Evolutionary conservation across 73 alveolate genomes (phyloP).

Genomic region (Paramecium caudatum): DNA sequence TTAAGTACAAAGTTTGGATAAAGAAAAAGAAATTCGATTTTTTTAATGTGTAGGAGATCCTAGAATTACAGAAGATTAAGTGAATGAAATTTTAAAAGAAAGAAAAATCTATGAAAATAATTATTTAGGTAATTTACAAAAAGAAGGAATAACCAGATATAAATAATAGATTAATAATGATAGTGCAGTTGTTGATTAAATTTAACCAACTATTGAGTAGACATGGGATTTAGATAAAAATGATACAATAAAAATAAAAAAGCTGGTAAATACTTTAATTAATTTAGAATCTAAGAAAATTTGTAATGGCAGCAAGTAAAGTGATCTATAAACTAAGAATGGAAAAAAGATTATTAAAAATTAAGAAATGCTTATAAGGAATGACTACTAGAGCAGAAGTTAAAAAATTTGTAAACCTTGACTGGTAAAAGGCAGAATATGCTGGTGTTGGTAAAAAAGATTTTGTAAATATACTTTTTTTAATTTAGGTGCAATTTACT

Average conservation of each 20-base stretch:
- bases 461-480: conserved; percentile 26
- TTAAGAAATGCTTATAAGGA: conserved; percentile 57
- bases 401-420: conserved; percentile 54
- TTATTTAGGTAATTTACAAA: conserved; percentile 5
- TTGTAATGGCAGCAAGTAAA: conserved; percentile 73
- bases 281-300: conserved; percentile 66
- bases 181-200: conserved; percentile 65
- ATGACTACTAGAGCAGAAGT: conserved; percentile 72
- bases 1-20: conserved; percentile 65
- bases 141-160: conserved; percentile 70
- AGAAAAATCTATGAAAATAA: conserved; percentile 53
- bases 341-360: conserved; percentile 72
- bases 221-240: conserved; percentile 75
- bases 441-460: conserved; percentile 77
- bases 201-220: background rate
- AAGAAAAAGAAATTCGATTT: conserved; percentile 75
- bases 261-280: background rate
- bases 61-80: conserved; percentile 30
- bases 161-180: conserved; percentile 36
- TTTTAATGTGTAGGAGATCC: conserved; percentile 76
- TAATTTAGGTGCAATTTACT: conserved; percentile 55
- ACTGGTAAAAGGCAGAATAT: conserved; percentile 75
- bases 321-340: conserved; percentile 65
- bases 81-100: conserved; percentile 20
- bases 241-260: conserved; percentile 68